Evolutionary conservation across 2,329 filamentous ascomycete species (phyloP), one percentile per base, ranked within the genome.

Genomic region (Fusarium vanettenii): DNA sequence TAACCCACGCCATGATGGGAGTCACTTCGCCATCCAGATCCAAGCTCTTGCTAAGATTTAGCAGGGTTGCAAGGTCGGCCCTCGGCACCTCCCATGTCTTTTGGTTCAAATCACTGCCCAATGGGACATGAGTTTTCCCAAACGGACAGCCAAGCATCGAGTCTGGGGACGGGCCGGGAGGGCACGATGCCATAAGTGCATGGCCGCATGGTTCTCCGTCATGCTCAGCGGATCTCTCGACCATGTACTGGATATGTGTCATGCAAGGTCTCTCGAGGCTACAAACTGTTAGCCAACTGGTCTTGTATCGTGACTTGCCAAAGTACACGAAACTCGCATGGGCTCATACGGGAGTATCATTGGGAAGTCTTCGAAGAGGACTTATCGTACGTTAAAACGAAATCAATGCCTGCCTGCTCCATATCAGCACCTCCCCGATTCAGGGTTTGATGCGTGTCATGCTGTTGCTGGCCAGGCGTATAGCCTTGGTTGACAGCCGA

Each of bases 1-100:
- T 93, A 60, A 94, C 93, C 91, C 97, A 96, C 1, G 95, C 95
- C 94, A 97, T 97, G 75, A 98, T 94, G 0, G 97, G 97, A 20
- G 96, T 98, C 79, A 98, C 94, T 84, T 97, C 94, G 62, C 95
- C 95, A 71, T 97, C 94, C 3, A 97, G 90, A 77, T 97, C 92
- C 29, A 98, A 88, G 77, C 92, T 91, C 77, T 92, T 90, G 84
- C 95, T 98, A 65, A 98, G 88, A 80, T 97, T 93, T 70, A 98
- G 89, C 64, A 98, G 87, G 64, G 93, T 97, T 61, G 92, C 86
- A 60, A 99, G 88, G 79, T 97, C 94, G 41, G 89, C 89, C 81
- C 93, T 94, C 69, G 89, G 91, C 7, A 97, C 85, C 80, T 97
- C 93, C 85, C 95, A 96, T 60, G 95, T 96, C 81, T 94, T 91